These are phyloP conservation scores for Quercus agrifolia DNA, from an alignment of 306 rosid species.

Conservation along the genomic window DNA sequence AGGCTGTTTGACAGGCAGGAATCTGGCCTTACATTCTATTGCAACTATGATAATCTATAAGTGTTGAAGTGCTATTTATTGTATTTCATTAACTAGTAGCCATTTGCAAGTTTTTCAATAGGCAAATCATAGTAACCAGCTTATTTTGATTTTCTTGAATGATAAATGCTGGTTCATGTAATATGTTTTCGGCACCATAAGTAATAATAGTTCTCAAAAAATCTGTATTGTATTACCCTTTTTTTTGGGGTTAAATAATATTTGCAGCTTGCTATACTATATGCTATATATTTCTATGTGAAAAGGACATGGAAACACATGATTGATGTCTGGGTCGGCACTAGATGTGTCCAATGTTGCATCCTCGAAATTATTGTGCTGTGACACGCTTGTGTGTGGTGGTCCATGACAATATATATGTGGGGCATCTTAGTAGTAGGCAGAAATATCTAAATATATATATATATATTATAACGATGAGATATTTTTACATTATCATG, in stretches of 20 bases:
- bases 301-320: too few species aligned
- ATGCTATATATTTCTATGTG: too few species aligned
- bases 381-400: too few species aligned
- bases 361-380: too few species aligned
- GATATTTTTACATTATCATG: too few species aligned
- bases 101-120: constrained; percentile 1
- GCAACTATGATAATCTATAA: background rate
- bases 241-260: background rate
- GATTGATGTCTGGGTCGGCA: too few species aligned
- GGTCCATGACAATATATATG: too few species aligned
- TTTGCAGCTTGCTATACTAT: too few species aligned
- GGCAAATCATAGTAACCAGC: constrained; percentile 9
- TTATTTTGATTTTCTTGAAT: background rate
- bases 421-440: too few species aligned
- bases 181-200: background rate
- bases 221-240: background rate
- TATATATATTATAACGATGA: too few species aligned
- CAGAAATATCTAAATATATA: too few species aligned
- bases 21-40: background rate
- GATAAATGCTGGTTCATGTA: constrained; percentile 8
- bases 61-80: constrained; percentile 12
- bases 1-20: background rate
- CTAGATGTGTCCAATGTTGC: too few species aligned
- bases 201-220: background rate
- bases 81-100: constrained; percentile 1